These are phyloP conservation scores for Russula foetens DNA, from an alignment of 768 basidiomycete species.

Conservation along the genomic window DNA sequence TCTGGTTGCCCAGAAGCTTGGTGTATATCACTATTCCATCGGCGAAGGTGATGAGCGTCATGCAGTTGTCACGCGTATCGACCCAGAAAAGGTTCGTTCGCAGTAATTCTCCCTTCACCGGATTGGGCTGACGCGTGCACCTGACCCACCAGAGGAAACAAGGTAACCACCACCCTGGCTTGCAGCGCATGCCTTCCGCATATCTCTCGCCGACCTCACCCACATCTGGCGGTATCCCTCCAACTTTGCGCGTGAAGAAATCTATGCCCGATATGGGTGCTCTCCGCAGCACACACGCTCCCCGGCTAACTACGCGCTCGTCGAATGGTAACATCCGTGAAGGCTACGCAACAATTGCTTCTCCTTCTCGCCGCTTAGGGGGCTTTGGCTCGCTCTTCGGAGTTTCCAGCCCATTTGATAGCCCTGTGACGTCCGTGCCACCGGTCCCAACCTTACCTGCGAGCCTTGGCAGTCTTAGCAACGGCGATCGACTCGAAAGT, in stretches of 20 bases:
- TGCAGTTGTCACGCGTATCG: conserved; percentile 88
- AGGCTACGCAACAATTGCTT: conserved; percentile 81
- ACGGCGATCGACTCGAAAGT: conserved; percentile 33
- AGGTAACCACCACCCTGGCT: conserved; percentile 41
- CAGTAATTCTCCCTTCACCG: background rate
- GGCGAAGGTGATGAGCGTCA: conserved; percentile 91
- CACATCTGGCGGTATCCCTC: conserved; percentile 35
- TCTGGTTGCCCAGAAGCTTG: conserved; percentile 92
- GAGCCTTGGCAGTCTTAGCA: conserved; percentile 38
- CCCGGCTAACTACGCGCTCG: conserved; percentile 68
- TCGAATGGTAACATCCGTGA: conserved; percentile 86
- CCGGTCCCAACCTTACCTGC: conserved; percentile 77
- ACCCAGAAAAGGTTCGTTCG: conserved; percentile 65
- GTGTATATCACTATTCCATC: conserved; percentile 88
- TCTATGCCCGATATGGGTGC: conserved; percentile 98
- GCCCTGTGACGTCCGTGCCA: conserved; percentile 62
- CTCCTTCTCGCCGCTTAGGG: conserved; percentile 71
- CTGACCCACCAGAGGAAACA: conserved; percentile 27
- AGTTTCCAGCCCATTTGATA: conserved; percentile 30
- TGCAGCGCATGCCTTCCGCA: conserved; percentile 75
- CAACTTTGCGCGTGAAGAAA: conserved; percentile 82
- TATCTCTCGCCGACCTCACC: conserved; percentile 52
- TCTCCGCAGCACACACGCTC: conserved; percentile 67
- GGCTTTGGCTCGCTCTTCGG: conserved; percentile 67
- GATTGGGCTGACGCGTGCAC: background rate